A percentile compares a stretch with the other conserved stretches of the same genome.
Conservation (phyloP, 2,329 filamentous ascomycete genomes). For the Penicillium sp. region DNA sequence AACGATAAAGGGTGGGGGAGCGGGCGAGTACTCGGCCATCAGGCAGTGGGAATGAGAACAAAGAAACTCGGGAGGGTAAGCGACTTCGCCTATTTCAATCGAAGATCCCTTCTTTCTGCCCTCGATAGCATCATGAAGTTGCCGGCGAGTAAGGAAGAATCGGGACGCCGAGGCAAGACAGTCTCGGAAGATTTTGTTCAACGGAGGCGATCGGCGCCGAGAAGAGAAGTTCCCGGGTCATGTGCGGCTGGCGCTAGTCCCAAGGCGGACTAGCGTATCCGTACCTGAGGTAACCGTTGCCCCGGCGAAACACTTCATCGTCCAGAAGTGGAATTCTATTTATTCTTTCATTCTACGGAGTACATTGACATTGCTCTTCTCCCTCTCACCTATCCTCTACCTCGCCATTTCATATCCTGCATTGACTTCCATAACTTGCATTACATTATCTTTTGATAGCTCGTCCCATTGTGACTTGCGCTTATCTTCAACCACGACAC, state of each 20-base stretch:
- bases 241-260: conserved; percentile 47
- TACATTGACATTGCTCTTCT: conserved; percentile 17
- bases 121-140: not conserved
- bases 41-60: conserved; percentile 12
- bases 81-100: not conserved
- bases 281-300: conserved; percentile 46
- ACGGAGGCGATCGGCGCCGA: conserved; percentile 45
- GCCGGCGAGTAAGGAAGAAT: not conserved
- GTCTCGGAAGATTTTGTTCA: not conserved
- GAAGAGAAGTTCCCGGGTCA: conserved; percentile 49
- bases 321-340: conserved; percentile 38
- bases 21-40: conserved; percentile 36
- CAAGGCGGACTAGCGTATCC: conserved; percentile 36
- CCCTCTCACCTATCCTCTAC: conserved; percentile 18
- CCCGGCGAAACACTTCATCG: conserved; percentile 34
- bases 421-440: conserved; percentile 22
- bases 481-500: not conserved
- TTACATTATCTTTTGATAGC: conserved; percentile 19
- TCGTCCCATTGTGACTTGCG: conserved; percentile 28
- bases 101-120: not conserved
- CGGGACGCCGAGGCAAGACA: not conserved
- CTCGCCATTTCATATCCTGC: conserved; percentile 24
- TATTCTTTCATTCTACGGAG: conserved; percentile 33
- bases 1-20: conserved; percentile 31
- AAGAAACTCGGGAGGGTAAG: not conserved